A percentile compares a stretch with the other conserved stretches of the same genome.
Evolutionary conservation across 1,139 yeast genomes (phyloP).

Genomic region (Kodamaea derodonti): DNA sequence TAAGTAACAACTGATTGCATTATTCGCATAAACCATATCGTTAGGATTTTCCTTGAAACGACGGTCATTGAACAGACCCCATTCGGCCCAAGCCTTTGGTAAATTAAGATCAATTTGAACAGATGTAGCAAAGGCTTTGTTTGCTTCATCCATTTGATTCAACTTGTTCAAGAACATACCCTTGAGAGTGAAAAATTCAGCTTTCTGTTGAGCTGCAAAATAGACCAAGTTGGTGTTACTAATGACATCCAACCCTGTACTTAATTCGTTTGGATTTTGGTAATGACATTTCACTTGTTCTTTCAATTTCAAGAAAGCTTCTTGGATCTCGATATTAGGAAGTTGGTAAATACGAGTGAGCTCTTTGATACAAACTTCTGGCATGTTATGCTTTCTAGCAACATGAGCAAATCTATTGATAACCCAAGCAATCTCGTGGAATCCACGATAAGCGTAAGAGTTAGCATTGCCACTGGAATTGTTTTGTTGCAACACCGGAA

Average conservation of each 20-base stretch:
- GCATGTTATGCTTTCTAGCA: constrained; percentile 94
- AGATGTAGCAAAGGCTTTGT: constrained; percentile 96
- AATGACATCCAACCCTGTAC: constrained; percentile 94
- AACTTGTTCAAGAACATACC: constrained; percentile 96
- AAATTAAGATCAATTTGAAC: constrained; percentile 90
- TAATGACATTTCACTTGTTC: constrained; percentile 98
- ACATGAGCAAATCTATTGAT: constrained; percentile 98
- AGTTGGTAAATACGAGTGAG: constrained; percentile 89
- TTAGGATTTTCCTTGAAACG: constrained; percentile 81
- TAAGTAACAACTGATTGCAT: constrained; percentile 91
- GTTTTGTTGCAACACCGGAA: constrained; percentile 78
- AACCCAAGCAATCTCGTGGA: constrained; percentile 99
- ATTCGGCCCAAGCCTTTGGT: constrained; percentile 99
- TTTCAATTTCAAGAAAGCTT: constrained; percentile 89
- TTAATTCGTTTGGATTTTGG: constrained; percentile 79
- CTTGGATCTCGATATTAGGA: constrained; percentile 97
- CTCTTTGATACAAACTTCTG: constrained; percentile 93
- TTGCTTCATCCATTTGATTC: constrained; percentile 89
- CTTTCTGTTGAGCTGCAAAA: constrained; percentile 95
- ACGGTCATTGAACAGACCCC: constrained; percentile 95
- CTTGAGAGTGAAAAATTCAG: constrained; percentile 93
- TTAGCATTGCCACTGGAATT: constrained; percentile 71
- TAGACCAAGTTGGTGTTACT: constrained; percentile 93
- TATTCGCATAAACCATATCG: constrained; percentile 83
- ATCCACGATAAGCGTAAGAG: constrained; percentile 94